Base-by-base conservation (phyloP, 805 yeast species). In the Saccharomycopsis schoenii region DNA sequence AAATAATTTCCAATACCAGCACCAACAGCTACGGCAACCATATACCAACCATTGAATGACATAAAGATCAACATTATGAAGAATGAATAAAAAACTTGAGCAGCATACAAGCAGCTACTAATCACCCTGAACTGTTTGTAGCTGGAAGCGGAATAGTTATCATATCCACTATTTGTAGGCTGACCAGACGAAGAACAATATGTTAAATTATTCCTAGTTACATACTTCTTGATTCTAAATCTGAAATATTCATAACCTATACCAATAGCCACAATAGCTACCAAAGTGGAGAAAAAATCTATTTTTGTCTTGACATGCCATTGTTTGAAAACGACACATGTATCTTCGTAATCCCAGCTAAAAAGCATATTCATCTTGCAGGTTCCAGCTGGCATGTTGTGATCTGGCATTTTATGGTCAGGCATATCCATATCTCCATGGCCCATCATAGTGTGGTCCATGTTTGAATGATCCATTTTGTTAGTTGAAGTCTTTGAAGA, bases 31-130 rank as follows among this genome's bases (percentile, higher is more conserved):
- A 87, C 88, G 2, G 93, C 83, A 8, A 82, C 56, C 94, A 88
- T 88, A 40, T 84, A 79, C 92, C 92, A 89, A 12, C 93, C 89
- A 69, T 88, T 88, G 71, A 86, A 89, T 5, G 93, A 87, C 96
- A 89, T 89, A 67, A 88, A 89, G 0, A 89, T 81, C 66, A 88
- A 79, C 96, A 89, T 88, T 67, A 84, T 73, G 75, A 84, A 73
- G 67, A 86, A 85, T 2, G 90, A 84, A 67, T 83, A 86, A 0
- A 84, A 84, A 4, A 86, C 88, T 67, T 85, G 88, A 10, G 81
- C 62, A 0, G 85, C 91, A 68, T 87, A 87, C 42, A 79, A 66
- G 15, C 36, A 21, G 9, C 60, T 43, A 15, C 29, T 50, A 21
- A 47, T 57, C 21, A 52, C 12, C 25, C 40, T 54, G 19, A 43